Evolutionary conservation across 177 flowering plant species (phyloP), one percentile per base, ranked within the genome.

Genomic region (Vitis hybrid): DNA sequence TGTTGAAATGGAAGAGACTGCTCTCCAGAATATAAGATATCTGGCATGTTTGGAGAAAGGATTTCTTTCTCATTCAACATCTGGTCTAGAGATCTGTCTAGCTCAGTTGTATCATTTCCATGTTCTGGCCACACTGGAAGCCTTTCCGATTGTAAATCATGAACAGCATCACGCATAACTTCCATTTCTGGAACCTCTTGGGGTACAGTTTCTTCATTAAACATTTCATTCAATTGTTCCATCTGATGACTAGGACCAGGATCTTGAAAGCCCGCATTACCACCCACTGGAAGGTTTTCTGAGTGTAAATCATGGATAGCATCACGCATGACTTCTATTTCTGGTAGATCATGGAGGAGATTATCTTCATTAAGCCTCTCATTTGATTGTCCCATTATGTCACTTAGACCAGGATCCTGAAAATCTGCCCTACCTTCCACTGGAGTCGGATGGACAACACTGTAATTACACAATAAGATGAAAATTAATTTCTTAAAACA

Each of bases 241-340:
- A 19, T 57, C 29, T 62, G 75, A 29, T 75, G 57, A 61, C 65
- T 79, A 10, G 76, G 71, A 56, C 70, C 76, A 64, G 62, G 74
- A 66, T 74, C 70, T 61, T 65, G 19, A 60, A 67, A 8, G 14
- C 22, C 60, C 21, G 16, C 60, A 66, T 7, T 18, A 61, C 58
- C 1, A 39, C 48, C 48, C 48, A 39, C 6, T 39, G 74, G 78
- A 70, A 71, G 64, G 65, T 58, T 61, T 50, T 66, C 82, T 15
- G 51, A 3, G 51, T 65, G 62, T 10, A 55, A 53, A 53, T 72
- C 81, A 72, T 66, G 77, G 31, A 39, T 68, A 65, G 81, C 81
- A 71, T 86, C 90, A 29, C 90, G 86, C 84, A 74, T 63, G n/a
- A 77, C 65, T 81, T 92, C 97, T 10, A 76, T 67, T 58, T 80